Evolutionary conservation across 2,329 filamentous ascomycete species (phyloP).

Genomic region (Ilyonectria sp.): DNA sequence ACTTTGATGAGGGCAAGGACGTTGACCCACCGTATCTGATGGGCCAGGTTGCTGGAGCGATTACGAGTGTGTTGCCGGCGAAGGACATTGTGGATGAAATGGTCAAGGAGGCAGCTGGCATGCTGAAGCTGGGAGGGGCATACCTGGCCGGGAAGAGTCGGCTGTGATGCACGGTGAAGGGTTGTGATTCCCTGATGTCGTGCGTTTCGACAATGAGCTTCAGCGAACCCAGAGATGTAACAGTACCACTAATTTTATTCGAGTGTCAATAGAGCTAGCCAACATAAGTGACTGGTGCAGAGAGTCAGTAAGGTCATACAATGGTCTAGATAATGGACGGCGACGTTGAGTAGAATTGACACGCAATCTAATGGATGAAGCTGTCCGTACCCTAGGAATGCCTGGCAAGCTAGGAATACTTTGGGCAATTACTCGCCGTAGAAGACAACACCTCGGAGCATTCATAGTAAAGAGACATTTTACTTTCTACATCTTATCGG

Average conservation of each 20-base stretch:
- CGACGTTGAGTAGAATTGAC: neutral
- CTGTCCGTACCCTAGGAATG: neutral
- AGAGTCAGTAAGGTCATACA: neutral
- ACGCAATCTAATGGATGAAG: neutral
- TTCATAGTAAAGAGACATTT: too few species aligned
- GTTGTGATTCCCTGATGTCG: neutral
- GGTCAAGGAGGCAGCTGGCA: constrained; percentile 81
- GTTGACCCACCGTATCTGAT: constrained; percentile 91
- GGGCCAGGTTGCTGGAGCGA: constrained; percentile 91
- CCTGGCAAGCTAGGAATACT: neutral
- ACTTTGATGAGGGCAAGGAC: constrained; percentile 86
- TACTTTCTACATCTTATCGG: too few species aligned
- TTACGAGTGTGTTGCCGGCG: constrained; percentile 84
- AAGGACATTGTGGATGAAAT: constrained; percentile 90
- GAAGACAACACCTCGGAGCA: too few species aligned
- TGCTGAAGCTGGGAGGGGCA: constrained; percentile 73
- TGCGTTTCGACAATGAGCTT: neutral
- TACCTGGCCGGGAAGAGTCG: constrained; percentile 69
- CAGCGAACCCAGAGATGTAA: neutral
- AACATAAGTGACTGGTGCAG: neutral
- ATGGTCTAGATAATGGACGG: neutral
- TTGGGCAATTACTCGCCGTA: too few species aligned
- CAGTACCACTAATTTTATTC: too few species aligned
- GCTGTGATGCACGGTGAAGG: constrained; percentile 51
- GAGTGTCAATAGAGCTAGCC: neutral